Percentiles rank a stretch among this genome's conserved stretches.
Evolutionary conservation across 2,329 filamentous ascomycete genomes (phyloP).

Genomic region (Botrytis deweyae): DNA sequence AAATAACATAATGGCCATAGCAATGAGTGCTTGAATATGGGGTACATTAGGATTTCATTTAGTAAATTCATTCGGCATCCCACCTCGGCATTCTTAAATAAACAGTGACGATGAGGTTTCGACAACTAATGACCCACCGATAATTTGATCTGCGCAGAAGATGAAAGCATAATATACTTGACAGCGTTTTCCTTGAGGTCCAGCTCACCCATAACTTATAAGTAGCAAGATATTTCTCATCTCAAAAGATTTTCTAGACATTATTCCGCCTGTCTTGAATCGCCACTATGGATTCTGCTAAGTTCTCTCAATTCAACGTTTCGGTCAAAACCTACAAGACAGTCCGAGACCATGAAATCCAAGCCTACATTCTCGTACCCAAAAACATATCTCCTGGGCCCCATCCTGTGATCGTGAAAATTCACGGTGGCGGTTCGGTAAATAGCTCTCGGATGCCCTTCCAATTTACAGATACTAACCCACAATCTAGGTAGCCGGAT

Average conservation of each 20-base stretch:
- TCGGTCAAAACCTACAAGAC: background rate
- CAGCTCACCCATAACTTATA: background rate
- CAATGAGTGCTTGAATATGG: background rate
- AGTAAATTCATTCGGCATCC: background rate
- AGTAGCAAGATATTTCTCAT: background rate
- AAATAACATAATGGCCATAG: background rate
- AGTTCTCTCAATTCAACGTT: background rate
- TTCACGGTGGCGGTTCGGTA: background rate
- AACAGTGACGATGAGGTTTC: no score
- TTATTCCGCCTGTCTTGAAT: background rate
- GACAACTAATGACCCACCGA: background rate
- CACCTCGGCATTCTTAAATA: background rate
- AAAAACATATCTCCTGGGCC: background rate
- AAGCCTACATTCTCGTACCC: background rate
- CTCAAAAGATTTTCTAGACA: rapidly evolving
- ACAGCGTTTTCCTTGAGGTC: background rate
- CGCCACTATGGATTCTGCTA: background rate
- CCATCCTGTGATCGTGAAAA: background rate
- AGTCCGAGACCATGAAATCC: background rate
- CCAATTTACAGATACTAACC: background rate
- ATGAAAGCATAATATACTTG: background rate
- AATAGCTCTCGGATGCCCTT: background rate
- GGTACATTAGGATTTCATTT: background rate
- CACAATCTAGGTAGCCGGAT: background rate
- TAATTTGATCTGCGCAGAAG: background rate